Evolutionary conservation across 345 rosid species (phyloP).

Genomic region (Pistacia integerrima): DNA sequence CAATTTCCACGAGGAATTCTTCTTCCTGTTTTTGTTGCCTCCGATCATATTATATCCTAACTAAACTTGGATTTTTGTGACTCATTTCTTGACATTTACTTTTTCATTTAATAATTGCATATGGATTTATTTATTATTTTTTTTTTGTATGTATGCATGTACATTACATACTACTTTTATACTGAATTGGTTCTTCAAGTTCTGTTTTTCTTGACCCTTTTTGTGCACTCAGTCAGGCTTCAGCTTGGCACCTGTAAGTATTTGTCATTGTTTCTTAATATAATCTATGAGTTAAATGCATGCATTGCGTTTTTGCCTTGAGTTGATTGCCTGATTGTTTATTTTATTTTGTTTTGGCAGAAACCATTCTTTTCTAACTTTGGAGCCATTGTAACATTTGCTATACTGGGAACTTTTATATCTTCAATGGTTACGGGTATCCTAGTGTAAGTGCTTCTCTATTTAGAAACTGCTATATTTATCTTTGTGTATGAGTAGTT

Average conservation of each 20-base stretch:
- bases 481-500: neutral
- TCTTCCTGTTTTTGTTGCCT: slow-evolving; percentile 91
- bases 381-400: slow-evolving; percentile 96
- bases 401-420: slow-evolving; percentile 84
- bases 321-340: slow-evolving; percentile 9
- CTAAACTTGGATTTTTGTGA: neutral
- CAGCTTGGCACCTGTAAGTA: slow-evolving; percentile 87
- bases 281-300: neutral
- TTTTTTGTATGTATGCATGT: no score
- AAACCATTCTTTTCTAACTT: slow-evolving; percentile 97
- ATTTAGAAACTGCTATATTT: neutral
- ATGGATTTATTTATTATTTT: neutral
- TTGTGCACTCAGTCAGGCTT: slow-evolving; percentile 88
- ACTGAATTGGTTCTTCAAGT: neutral
- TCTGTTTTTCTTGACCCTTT: slow-evolving; percentile 58
- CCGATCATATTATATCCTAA: slow-evolving; percentile 97
- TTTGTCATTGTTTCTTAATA: slow-evolving; percentile 9
- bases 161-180: neutral
- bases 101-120: slow-evolving; percentile 12
- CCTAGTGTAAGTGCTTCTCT: slow-evolving; percentile 72
- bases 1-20: slow-evolving; percentile 97
- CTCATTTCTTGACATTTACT: neutral
- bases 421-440: slow-evolving; percentile 85
- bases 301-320: neutral
- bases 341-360: slow-evolving; percentile 39